Evolutionary conservation across 176 grass and related monocot genomes (phyloP), one percentile per base, ranked within the genome.

Genomic region (Secale cereale): DNA sequence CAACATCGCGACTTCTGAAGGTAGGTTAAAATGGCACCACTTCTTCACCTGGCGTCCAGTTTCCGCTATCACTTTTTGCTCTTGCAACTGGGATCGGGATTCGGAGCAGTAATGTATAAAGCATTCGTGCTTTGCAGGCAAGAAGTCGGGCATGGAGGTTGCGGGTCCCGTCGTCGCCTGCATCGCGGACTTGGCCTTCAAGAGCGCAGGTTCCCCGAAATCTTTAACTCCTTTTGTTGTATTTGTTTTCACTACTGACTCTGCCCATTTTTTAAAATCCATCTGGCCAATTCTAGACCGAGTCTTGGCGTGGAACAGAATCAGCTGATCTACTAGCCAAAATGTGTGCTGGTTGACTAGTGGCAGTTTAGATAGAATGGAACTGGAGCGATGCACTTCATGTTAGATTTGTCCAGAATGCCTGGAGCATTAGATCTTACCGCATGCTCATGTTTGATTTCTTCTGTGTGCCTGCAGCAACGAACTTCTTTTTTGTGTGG

Each of bases 91-190:
- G 14, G 77, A 43, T 85, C 76, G 9, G 60, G 33, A 30, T 59
- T 10, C 26, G 82, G 78, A 27, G 46, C 41, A 50, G 26, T 75
- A 28, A 17, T 28, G 20, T 74, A 50, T 48, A 26, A 20, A 30
- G 1, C 12, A 26, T 78, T 33, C 40, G n/a, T 10, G 25, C 43
- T 39, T n/a, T 78, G 63, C 88, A 99, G 94, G 90, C 19, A 94
- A 78, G 88, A 92, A 93, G 74, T 67, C 73, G 1, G 90, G 89
- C 0, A 90, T 92, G 97, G 92, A 87, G 76, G 71, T 92, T 6
- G 65, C 88, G 35, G 90, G 92, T 10, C 97, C 90, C 48, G 90
- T 99, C 16, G 90, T 99, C 40, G 72, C 97, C 17, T 99, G 94
- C 67, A 82, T 97, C 56, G 90, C 92, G 2, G 88, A 99, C 69